Evolutionary conservation across 805 yeast species (phyloP).

Genomic region (Clavispora fructus): DNA sequence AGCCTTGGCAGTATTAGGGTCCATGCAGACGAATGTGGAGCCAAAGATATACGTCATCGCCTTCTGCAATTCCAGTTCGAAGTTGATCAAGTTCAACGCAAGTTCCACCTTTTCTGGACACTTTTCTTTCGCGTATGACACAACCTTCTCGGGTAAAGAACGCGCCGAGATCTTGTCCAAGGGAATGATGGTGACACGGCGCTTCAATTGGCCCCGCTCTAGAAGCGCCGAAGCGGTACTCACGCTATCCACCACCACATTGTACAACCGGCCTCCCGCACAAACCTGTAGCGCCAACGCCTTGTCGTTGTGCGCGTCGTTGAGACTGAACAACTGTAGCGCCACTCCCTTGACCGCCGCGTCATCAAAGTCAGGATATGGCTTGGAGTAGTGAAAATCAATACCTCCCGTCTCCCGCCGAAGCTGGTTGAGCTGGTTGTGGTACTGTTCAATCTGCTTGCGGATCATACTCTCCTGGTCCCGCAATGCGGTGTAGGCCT

Average conservation of each 20-base stretch:
- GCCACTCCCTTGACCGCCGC: constrained; percentile 79
- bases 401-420: constrained; percentile 64
- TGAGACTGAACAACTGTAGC: constrained; percentile 72
- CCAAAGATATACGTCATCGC: constrained; percentile 96
- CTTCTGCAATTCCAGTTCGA: constrained; percentile 57
- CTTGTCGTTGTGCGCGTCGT: constrained; percentile 49
- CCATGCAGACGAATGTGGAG: constrained; percentile 77
- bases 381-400: constrained; percentile 69
- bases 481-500: constrained; percentile 39
- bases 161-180: constrained; percentile 74
- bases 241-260: constrained; percentile 87
- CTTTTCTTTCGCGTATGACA: constrained; percentile 63
- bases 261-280: constrained; percentile 88
- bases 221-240: constrained; percentile 77
- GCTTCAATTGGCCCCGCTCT: constrained; percentile 69
- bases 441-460: constrained; percentile 23
- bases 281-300: constrained; percentile 86
- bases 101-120: constrained; percentile 84
- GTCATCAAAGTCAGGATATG: constrained; percentile 55
- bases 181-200: constrained; percentile 89
- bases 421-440: constrained; percentile 47
- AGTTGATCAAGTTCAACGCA: constrained; percentile 79
- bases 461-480: constrained; percentile 33
- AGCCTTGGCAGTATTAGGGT: constrained; percentile 80
- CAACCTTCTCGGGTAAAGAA: constrained; percentile 44